These are phyloP conservation scores for Metschnikowia peoriensis DNA, from an alignment of 805 yeast species.

Conservation along the genomic window DNA sequence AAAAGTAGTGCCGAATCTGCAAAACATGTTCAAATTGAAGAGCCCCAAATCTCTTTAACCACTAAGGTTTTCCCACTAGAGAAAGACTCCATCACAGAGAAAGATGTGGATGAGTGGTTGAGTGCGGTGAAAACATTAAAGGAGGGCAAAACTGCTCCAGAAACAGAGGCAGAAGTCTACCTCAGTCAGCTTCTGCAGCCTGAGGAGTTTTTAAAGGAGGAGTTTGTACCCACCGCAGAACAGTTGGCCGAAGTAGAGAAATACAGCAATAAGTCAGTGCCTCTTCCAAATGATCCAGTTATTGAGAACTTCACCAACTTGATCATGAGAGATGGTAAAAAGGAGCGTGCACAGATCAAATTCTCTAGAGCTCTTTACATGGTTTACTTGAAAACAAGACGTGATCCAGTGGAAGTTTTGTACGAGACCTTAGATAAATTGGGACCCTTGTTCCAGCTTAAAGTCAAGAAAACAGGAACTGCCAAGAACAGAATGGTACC, in stretches of 20 bases:
- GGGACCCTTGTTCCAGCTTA: conserved; percentile 81
- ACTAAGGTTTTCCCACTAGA: conserved; percentile 40
- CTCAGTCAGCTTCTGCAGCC: conserved; percentile 39
- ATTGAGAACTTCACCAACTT: conserved; percentile 77
- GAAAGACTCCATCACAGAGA: conserved; percentile 36
- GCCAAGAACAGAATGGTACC: conserved; percentile 85
- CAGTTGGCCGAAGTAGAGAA: conserved; percentile 59
- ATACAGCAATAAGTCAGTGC: conserved; percentile 53
- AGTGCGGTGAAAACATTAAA: conserved; percentile 41
- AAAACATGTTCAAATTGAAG: conserved; percentile 2
- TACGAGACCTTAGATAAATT: conserved; percentile 73
- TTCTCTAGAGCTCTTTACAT: conserved; percentile 78
- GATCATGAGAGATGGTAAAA: conserved; percentile 91
- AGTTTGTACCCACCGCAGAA: conserved; percentile 59
- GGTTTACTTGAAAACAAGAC: conserved; percentile 66
- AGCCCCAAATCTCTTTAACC: conserved; percentile 21
- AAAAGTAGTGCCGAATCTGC: not conserved
- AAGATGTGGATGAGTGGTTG: conserved; percentile 48
- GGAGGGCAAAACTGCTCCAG: conserved; percentile 31
- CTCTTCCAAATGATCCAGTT: conserved; percentile 64
- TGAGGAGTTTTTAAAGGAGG: conserved; percentile 30
- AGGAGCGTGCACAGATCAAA: conserved; percentile 70
- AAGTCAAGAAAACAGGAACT: conserved; percentile 75
- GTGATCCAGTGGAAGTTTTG: conserved; percentile 77
- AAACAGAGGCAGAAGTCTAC: conserved; percentile 36